phyloP scores from a whole-genome alignment of 2,329 filamentous ascomycete genomes.

The Arthrobotrys iridis region DNA sequence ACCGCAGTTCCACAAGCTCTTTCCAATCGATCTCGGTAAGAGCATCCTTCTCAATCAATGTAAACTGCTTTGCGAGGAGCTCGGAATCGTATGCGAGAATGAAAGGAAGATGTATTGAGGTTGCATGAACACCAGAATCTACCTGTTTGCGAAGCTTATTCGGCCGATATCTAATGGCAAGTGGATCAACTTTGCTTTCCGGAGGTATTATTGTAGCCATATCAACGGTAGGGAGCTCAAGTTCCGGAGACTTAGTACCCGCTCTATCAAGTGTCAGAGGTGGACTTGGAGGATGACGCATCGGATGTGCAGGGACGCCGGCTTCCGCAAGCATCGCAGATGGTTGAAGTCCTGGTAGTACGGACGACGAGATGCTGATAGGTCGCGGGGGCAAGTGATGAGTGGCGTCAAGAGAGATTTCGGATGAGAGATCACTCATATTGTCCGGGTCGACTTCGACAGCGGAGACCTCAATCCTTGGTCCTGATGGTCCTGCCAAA shows the following conservation, averaged over 20 bases:
- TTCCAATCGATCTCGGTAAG: slow-evolving; percentile 89
- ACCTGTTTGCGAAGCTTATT: slow-evolving; percentile 42
- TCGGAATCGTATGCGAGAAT: slow-evolving; percentile 83
- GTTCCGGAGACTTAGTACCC: slow-evolving; percentile 41
- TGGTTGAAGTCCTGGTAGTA: slow-evolving; percentile 44
- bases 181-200: slow-evolving; percentile 47
- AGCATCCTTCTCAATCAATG: slow-evolving; percentile 84
- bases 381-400: slow-evolving; percentile 16
- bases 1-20: slow-evolving; percentile 82
- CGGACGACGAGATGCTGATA: slow-evolving; percentile 53
- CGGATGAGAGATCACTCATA: slow-evolving; percentile 71
- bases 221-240: slow-evolving; percentile 40
- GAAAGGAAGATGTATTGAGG: slow-evolving; percentile 76
- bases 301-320: slow-evolving; percentile 59
- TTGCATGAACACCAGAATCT: slow-evolving; percentile 55
- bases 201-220: slow-evolving; percentile 45
- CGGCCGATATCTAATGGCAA: slow-evolving; percentile 33
- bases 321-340: slow-evolving; percentile 58
- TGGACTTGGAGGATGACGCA: slow-evolving; percentile 59
- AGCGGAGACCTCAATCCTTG: slow-evolving; percentile 57
- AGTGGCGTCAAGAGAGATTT: slow-evolving; percentile 67
- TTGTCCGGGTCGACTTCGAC: slow-evolving; percentile 63
- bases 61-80: slow-evolving; percentile 81
- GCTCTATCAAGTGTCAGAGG: slow-evolving; percentile 55
- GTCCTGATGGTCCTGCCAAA: slow-evolving; percentile 41